These are phyloP conservation scores for Forsythia suspensa DNA, from an alignment of 257 asterid species.

Conservation along the genomic window DNA sequence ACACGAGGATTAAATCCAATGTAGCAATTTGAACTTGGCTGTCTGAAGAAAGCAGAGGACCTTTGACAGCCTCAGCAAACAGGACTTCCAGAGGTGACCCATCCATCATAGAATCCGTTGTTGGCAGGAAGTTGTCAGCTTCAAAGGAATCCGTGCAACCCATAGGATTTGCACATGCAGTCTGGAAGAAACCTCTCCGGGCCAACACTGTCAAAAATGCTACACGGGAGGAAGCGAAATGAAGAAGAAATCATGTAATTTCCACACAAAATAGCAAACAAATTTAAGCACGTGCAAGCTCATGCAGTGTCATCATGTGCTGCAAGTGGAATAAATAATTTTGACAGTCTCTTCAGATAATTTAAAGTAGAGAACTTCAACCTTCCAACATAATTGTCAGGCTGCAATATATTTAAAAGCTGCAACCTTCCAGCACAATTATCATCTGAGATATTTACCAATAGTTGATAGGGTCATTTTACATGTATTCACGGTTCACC, in stretches of 20 bases:
- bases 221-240: slow-evolving; percentile 33
- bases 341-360: slow-evolving; percentile 2
- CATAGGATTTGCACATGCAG: slow-evolving; percentile 34
- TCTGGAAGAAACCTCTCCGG: slow-evolving; percentile 76
- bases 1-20: slow-evolving; percentile 56
- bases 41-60: slow-evolving; percentile 90
- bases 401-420: neutral
- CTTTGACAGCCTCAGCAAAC: slow-evolving; percentile 97
- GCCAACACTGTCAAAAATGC: slow-evolving; percentile 87
- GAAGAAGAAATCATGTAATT: slow-evolving; percentile 4
- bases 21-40: slow-evolving; percentile 83
- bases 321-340: slow-evolving; percentile 2
- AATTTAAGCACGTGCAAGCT: slow-evolving; percentile 9
- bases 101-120: slow-evolving; percentile 43
- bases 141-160: slow-evolving; percentile 42
- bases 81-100: slow-evolving; percentile 55
- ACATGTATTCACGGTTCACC: slow-evolving; percentile 8
- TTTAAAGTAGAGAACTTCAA: slow-evolving; percentile 5
- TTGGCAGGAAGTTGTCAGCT: slow-evolving; percentile 59
- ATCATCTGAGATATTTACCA: neutral
- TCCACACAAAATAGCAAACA: slow-evolving; percentile 9
- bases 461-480: slow-evolving; percentile 14
- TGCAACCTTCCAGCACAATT: slow-evolving; percentile 18
- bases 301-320: slow-evolving; percentile 5
- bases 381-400: slow-evolving; percentile 5